phyloP scores from a whole-genome alignment of 306 rosid species.

The Pterocarpus santalinus region DNA sequence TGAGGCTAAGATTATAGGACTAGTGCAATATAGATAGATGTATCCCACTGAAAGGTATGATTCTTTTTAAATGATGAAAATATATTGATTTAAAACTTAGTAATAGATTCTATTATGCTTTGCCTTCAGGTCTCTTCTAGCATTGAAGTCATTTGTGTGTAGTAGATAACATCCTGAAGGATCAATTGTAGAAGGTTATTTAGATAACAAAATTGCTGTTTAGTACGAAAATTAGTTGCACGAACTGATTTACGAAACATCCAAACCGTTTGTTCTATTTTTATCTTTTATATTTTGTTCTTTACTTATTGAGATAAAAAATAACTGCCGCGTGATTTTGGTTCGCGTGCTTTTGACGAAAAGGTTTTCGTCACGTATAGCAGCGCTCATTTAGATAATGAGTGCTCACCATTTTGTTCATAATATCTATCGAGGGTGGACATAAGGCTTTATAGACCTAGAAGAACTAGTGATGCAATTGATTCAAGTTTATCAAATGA shows the following conservation, averaged over 20 bases:
- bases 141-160: background rate
- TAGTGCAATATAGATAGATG: background rate
- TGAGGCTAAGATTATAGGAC: background rate
- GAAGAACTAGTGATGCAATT: background rate
- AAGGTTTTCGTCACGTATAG: no score
- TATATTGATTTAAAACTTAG: no score
- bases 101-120: background rate
- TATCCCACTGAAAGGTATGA: background rate
- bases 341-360: no score
- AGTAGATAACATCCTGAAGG: background rate
- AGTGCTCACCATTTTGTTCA: conserved; percentile 1
- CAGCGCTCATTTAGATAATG: background rate
- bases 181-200: background rate
- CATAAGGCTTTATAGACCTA: background rate
- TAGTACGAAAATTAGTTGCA: no score
- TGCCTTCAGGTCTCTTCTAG: background rate
- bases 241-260: no score
- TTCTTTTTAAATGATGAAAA: no score
- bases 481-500: background rate
- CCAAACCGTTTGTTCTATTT: no score
- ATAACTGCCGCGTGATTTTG: no score
- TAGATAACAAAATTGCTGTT: no score
- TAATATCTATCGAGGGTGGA: background rate
- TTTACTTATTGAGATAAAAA: no score
- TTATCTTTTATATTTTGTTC: no score